Conservation (phyloP, 2,329 filamentous ascomycete genomes). For the Pseudopyricularia javanii region DNA sequence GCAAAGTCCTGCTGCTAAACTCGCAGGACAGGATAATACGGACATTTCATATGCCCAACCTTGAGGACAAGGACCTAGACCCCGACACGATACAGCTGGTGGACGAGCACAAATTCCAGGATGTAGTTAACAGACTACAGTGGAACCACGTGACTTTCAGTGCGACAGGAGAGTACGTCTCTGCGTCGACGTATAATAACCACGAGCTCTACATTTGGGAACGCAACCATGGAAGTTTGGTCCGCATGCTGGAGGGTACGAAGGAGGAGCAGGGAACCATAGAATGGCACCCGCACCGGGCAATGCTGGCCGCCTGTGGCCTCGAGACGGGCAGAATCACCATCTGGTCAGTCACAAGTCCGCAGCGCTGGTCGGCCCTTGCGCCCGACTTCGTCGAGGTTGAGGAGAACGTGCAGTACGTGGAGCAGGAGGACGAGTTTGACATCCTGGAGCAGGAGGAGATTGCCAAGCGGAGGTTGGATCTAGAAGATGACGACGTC, state of each 20-base stretch:
- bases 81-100: constrained; percentile 79
- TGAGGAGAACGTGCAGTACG: constrained; percentile 95
- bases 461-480: constrained; percentile 78
- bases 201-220: constrained; percentile 99
- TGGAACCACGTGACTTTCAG: constrained; percentile 98
- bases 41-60: constrained; percentile 79
- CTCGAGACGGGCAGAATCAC: constrained; percentile 89
- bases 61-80: constrained; percentile 56
- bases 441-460: constrained; percentile 95
- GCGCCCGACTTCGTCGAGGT: constrained; percentile 96
- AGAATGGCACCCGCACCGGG: constrained; percentile 88
- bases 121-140: constrained; percentile 84
- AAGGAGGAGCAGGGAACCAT: constrained; percentile 95
- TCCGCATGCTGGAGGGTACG: constrained; percentile 92
- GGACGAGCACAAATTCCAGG: constrained; percentile 95
- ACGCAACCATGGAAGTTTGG: constrained; percentile 79
- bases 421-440: constrained; percentile 93
- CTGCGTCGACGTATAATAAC: constrained; percentile 94
- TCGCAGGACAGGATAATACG: constrained; percentile 90
- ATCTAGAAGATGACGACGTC: constrained; percentile 85
- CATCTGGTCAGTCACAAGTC: constrained; percentile 90
- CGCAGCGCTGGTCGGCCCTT: constrained; percentile 93
- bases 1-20: constrained; percentile 81
- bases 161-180: constrained; percentile 87
- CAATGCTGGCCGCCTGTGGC: constrained; percentile 81